Percentiles rank a stretch among this genome's conserved stretches.
These are phyloP conservation scores for Eragrostis nindensis DNA, from an alignment of 176 grass and related monocot species.

Conservation along the genomic window DNA sequence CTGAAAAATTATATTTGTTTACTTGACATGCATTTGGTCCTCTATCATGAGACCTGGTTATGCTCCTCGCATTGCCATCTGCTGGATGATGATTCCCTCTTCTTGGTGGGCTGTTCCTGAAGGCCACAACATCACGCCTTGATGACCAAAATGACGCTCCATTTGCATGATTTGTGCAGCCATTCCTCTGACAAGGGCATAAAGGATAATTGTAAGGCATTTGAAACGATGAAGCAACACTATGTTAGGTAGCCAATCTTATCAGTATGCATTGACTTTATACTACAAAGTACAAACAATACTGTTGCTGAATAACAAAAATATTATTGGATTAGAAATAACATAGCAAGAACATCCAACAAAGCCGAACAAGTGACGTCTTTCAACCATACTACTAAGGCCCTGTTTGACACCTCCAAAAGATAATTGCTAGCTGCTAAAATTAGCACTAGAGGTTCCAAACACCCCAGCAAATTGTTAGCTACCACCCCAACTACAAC, in stretches of 20 bases:
- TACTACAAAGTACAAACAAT: conserved; percentile 26
- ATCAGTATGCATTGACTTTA: neutral
- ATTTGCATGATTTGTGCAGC: neutral
- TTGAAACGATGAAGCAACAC: conserved; percentile 9
- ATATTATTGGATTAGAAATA: conserved; percentile 16
- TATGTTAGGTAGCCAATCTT: neutral
- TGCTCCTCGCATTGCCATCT: conserved; percentile 35
- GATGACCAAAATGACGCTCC: conserved; percentile 35
- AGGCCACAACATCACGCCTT: conserved; percentile 1
- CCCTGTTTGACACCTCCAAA: too few relatives aligned
- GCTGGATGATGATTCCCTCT: conserved; percentile 28
- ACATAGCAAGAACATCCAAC: conserved; percentile 23
- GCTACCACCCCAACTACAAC: too few relatives aligned
- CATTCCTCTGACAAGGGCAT: conserved; percentile 44
- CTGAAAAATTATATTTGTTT: conserved; percentile 17
- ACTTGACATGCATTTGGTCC: conserved; percentile 20
- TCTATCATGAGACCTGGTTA: conserved; percentile 14
- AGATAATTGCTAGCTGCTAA: too few relatives aligned
- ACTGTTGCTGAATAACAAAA: conserved; percentile 27
- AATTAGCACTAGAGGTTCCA: too few relatives aligned
- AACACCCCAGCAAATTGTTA: too few relatives aligned
- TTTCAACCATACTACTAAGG: conserved; percentile 19
- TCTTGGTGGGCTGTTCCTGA: conserved; percentile 35
- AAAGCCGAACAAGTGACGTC: conserved; percentile 29
- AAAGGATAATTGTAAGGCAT: conserved; percentile 40